Evolutionary conservation across 768 basidiomycete species (phyloP).

Genomic region (Tulasnella sp.): DNA sequence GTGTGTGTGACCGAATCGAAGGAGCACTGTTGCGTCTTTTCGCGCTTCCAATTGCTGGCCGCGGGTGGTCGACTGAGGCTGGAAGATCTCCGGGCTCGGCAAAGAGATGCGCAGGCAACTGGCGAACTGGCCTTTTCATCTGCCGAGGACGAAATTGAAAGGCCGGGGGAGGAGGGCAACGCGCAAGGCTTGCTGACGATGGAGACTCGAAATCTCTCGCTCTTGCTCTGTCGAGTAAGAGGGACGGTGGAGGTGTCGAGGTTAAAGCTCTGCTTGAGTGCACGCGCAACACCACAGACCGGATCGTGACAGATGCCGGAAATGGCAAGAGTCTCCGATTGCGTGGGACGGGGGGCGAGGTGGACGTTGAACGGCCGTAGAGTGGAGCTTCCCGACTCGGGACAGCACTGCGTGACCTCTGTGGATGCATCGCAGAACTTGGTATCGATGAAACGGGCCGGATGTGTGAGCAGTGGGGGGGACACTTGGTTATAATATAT

Average conservation of each 20-base stretch:
- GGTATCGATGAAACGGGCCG: background rate
- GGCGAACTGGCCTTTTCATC: background rate
- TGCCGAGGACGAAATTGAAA: slow-evolving; percentile 7
- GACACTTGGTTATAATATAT: no score
- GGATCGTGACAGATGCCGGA: background rate
- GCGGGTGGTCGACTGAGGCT: slow-evolving; percentile 8
- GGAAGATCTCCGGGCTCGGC: slow-evolving; percentile 4
- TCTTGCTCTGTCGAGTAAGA: background rate
- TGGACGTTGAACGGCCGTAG: slow-evolving; percentile 7
- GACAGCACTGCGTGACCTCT: background rate
- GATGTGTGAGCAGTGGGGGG: background rate
- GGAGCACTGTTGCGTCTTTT: background rate
- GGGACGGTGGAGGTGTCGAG: background rate
- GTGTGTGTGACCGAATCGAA: slow-evolving; percentile 11
- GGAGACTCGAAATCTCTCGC: background rate
- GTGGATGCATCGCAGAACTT: background rate
- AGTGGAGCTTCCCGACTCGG: background rate
- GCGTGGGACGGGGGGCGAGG: background rate
- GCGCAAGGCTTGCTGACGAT: background rate
- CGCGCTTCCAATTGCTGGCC: background rate
- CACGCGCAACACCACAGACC: background rate
- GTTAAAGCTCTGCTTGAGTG: background rate
- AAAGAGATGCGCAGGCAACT: background rate
- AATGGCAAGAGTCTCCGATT: background rate
- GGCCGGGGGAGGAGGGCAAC: background rate